Conservation (phyloP, 2,329 filamentous ascomycete species). For the Neonectria faginata region DNA sequence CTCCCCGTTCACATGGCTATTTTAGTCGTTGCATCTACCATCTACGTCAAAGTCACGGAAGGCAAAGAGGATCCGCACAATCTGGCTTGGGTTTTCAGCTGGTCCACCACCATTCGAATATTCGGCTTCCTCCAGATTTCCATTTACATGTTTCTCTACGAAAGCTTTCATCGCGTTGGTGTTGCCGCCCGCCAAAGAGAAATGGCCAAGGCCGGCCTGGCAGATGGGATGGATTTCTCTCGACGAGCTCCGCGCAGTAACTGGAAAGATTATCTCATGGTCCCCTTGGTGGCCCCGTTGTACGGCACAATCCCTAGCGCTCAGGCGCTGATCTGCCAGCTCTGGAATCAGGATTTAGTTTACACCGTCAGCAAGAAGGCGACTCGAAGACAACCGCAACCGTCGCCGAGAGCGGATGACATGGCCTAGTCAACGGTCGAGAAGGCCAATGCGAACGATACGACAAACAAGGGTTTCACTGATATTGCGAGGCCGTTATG, state of each 20-base stretch:
- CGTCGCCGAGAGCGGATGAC: constrained; percentile 54
- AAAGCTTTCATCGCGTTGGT: constrained; percentile 73
- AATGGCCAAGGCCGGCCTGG: constrained; percentile 73
- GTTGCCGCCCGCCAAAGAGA: constrained; percentile 71
- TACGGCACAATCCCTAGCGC: constrained; percentile 76
- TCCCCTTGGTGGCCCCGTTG: constrained; percentile 74
- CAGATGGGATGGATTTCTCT: constrained; percentile 74
- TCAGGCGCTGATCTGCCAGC: constrained; percentile 75
- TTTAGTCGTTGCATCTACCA: constrained; percentile 69
- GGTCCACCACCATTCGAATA: constrained; percentile 71
- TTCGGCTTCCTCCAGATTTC: constrained; percentile 72
- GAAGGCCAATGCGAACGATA: background rate
- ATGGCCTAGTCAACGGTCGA: constrained; percentile 54
- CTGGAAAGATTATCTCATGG: constrained; percentile 71
- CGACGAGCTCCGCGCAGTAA: constrained; percentile 67
- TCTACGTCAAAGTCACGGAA: constrained; percentile 69
- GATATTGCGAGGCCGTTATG: background rate
- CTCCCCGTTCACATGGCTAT: constrained; percentile 76
- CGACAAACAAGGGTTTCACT: background rate
- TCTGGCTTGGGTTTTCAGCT: constrained; percentile 68
- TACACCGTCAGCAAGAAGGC: constrained; percentile 80
- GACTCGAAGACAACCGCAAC: constrained; percentile 62
- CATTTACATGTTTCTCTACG: constrained; percentile 74
- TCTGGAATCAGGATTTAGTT: constrained; percentile 76
- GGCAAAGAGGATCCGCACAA: constrained; percentile 63